Base-by-base conservation (phyloP, 2,329 filamentous ascomycete species). In the Sporothrix globosa region DNA sequence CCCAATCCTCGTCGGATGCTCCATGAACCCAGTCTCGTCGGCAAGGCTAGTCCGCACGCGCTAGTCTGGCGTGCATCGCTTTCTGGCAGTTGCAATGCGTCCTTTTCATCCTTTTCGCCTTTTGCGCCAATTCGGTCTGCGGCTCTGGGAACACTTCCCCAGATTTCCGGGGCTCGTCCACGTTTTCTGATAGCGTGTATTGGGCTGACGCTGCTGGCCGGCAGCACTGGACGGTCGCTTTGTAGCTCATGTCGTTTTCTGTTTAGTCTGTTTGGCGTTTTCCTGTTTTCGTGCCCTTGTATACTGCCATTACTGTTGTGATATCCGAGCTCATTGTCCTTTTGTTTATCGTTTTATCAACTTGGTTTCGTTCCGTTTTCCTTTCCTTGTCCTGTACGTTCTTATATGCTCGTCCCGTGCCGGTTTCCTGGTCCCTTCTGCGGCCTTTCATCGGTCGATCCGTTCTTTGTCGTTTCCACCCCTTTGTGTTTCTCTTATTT, bases 81-180 rank as follows among this genome's bases (percentile, higher is more conserved):
- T 30, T 30, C 27, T 30, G 27, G 27, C 27, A 30, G 27, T 4
- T 30, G 27, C 27, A 30, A 0, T 30, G 27, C 3, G 27, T 30
- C 27, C 5, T 30, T 30, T 30, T 30, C 27, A 30, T 30, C 27
- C 27, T 30, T 30, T 30, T 30, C 27, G 5, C 5, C 27, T 4
- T 30, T 3, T 30, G 27, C 27, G 27, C 27, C 27, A 30, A 30
- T 30, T 41, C n/a, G 58, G 39, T 34, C 34, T 27, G 58, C 58
- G 61, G 61, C 44, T 65, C 44, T 65, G n/a, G n/a, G n/a, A n/a
- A 24, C 61, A 65, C 61, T 65, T 50, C 61, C 61, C 61, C 61
- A 50, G 61, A 65, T 65, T 61, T 46, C 58, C 24, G 39, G 58
- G 58, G 3, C 39, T 46, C 39, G 9, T 34, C 1, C 54, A 58